Conservation (phyloP, 1,284 basidiomycete species). For the Boletus subluridellus region DNA sequence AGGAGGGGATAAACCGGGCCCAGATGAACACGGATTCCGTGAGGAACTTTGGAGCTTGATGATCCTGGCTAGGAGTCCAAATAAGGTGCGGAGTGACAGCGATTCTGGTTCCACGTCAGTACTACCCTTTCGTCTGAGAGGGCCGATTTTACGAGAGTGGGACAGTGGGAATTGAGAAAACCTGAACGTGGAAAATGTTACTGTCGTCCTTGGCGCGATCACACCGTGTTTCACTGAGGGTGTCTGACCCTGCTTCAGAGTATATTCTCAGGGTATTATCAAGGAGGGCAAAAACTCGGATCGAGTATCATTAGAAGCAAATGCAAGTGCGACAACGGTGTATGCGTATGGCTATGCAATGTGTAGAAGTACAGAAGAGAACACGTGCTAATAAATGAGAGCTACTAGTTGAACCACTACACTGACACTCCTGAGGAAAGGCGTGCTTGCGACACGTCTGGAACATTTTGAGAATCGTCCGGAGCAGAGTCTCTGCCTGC, state of each 20-base stretch:
- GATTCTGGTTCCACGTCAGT: constrained; percentile 14
- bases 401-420: constrained; percentile 10
- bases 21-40: constrained; percentile 5
- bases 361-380: constrained; percentile 28
- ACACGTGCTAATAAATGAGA: constrained; percentile 22
- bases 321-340: constrained; percentile 20
- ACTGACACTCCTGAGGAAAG: constrained; percentile 24
- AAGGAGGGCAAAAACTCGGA: not conserved
- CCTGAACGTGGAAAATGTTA: constrained; percentile 10
- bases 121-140: constrained; percentile 14
- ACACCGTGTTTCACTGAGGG: constrained; percentile 6
- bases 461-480: constrained; percentile 26
- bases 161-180: constrained; percentile 10
- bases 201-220: constrained; percentile 1
- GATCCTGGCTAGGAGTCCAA: constrained; percentile 31
- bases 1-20: constrained; percentile 18
- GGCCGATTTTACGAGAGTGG: constrained; percentile 1
- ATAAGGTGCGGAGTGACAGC: constrained; percentile 12
- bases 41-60: constrained; percentile 13
- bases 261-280: not conserved
- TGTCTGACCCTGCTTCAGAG: constrained; percentile 9
- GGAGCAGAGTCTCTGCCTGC: constrained; percentile 25
- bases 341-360: constrained; percentile 23
- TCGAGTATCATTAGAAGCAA: constrained; percentile 21
- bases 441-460: constrained; percentile 24